Conservation (phyloP, 495 filamentous ascomycete genomes). For the Pyrenula aspistea region DNA sequence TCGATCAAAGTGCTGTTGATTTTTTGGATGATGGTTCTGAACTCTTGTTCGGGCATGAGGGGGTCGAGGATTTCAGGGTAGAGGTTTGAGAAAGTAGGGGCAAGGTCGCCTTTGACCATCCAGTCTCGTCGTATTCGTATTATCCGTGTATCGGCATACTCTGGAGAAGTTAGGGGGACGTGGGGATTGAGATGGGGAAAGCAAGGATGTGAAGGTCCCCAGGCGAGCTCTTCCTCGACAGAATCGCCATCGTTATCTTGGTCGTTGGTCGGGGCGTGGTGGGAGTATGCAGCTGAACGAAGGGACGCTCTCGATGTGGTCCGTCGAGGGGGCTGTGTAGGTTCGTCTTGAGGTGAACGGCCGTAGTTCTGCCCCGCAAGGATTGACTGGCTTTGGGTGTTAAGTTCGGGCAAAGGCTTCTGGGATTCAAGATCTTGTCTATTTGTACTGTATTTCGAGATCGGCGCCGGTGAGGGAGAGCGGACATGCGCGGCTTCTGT, state of each 20-base stretch:
- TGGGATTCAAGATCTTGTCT: neutral
- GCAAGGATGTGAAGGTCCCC: slow-evolving; percentile 84
- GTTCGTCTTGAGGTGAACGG: slow-evolving; percentile 10
- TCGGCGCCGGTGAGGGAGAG: neutral
- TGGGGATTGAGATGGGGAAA: slow-evolving; percentile 90
- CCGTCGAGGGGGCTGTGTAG: slow-evolving; percentile 17
- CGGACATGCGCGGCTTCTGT: neutral
- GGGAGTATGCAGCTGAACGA: slow-evolving; percentile 14
- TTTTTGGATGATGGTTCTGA: slow-evolving; percentile 63
- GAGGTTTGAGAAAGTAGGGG: slow-evolving; percentile 82
- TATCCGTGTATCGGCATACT: slow-evolving; percentile 68
- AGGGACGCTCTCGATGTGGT: slow-evolving; percentile 27
- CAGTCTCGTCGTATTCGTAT: slow-evolving; percentile 88
- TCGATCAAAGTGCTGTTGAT: slow-evolving; percentile 61
- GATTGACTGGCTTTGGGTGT: neutral
- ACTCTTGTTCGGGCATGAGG: slow-evolving; percentile 66
- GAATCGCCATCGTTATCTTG: slow-evolving; percentile 36
- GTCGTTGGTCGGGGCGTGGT: slow-evolving; percentile 31
- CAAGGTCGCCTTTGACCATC: slow-evolving; percentile 81
- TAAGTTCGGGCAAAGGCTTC: neutral
- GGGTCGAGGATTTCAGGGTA: slow-evolving; percentile 94
- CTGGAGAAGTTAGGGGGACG: slow-evolving; percentile 61
- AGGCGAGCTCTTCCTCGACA: slow-evolving; percentile 42
- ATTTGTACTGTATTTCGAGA: neutral
- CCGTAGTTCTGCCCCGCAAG: slow-evolving; percentile 10